Base-by-base conservation (phyloP, 140 eudicot genomes). In the Cichorium intybus region DNA sequence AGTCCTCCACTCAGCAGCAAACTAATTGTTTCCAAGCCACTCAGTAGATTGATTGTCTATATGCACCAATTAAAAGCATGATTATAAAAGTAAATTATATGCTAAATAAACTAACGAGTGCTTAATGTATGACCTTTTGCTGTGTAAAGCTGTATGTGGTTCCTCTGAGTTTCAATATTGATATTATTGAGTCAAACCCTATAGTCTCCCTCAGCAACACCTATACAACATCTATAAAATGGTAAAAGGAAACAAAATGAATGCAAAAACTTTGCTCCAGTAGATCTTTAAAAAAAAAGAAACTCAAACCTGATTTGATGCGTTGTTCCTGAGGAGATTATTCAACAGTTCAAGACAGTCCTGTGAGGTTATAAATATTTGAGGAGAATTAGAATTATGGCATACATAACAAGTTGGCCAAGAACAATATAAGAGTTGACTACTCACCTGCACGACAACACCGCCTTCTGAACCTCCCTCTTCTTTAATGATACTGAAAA, bases 391-490 rank as follows among this genome's bases (percentile, higher is more conserved):
- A 66, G 28, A 35, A 17, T 55, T 63, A 22, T 4, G 11, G 3
- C 10, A 9, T 43, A 27, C 10, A 9, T 43, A 27, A 52, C n/a
- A 72, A 39, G 48, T 62, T 56, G 29, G 56, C 31, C 22, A 53
- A 43, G 15, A 61, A 62, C 69, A 61, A 47, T 54, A 64, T 18
- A 22, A 22, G n/a, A 51, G 46, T 24, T 53, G 24, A 15, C 15
- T 17, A 76, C 61, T 69, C 53, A 88, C 99, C 97, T 92, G 99
- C 69, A 92, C 99, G 75, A 92, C 97, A 46, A 92, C 99, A 16
- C 99, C 99, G 6, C 99, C 99, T 50, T 92, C 98, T 57, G 99
- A 85, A 53, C 96, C 96, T 54, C 99, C 99, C 71, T 92, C 99
- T 70, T 92, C 99, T 73, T 77, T 88, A 20, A 92, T 83, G 55